These are phyloP conservation scores for Calocybe gangraenosa DNA, from an alignment of 768 basidiomycete genomes.

Conservation along the genomic window DNA sequence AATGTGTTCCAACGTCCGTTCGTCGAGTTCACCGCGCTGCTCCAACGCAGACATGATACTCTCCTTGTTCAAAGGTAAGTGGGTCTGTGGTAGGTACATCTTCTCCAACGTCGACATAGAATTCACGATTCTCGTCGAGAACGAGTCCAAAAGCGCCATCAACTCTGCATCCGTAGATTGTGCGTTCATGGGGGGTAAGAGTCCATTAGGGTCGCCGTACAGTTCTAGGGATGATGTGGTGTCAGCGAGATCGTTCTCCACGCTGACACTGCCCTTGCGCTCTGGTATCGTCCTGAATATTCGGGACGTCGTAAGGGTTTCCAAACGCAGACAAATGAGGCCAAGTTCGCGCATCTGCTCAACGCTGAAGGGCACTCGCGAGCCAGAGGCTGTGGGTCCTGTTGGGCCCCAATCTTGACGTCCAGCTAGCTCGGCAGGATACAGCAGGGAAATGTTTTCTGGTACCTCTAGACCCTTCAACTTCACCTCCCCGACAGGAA, in stretches of 20 bases:
- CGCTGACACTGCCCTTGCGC: constrained; percentile 38
- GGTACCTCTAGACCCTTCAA: constrained; percentile 94
- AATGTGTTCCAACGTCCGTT: constrained; percentile 43
- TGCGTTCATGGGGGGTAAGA: constrained; percentile 67
- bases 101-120: constrained; percentile 40
- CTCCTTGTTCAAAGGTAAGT: constrained; percentile 18
- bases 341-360: constrained; percentile 73
- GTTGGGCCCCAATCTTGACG: constrained; percentile 49
- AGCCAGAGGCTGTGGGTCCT: constrained; percentile 33
- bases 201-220: constrained; percentile 55
- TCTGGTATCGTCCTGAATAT: constrained; percentile 47
- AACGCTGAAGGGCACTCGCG: constrained; percentile 64
- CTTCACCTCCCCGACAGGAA: constrained; percentile 83
- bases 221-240: constrained; percentile 33
- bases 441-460: constrained; percentile 82
- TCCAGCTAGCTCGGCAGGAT: constrained; percentile 68
- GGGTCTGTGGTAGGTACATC: constrained; percentile 17
- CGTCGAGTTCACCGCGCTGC: constrained; percentile 37
- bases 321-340: constrained; percentile 70
- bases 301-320: constrained; percentile 64
- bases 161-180: constrained; percentile 71
- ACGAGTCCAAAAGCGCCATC: constrained; percentile 68
- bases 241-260: constrained; percentile 26
- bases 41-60: constrained; percentile 33
- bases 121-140: constrained; percentile 76